A percentile compares a stretch with the other conserved stretches of the same genome.
Conservation (phyloP, 768 basidiomycete species). For the Boletus reticulatus region DNA sequence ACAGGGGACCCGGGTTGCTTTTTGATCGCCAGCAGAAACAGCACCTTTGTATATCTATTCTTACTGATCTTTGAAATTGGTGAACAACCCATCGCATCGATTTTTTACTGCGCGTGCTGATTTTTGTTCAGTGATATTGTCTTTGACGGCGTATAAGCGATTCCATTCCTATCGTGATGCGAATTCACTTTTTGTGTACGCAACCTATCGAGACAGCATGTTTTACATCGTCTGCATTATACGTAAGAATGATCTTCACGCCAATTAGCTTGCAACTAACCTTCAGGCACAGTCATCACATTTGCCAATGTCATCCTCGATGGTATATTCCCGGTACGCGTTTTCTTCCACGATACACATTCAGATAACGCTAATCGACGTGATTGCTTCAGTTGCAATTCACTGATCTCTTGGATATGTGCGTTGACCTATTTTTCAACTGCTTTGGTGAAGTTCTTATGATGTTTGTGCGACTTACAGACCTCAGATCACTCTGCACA, state of each 20-base stretch:
- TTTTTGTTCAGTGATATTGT: slow-evolving; percentile 3
- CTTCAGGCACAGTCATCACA: slow-evolving; percentile 9
- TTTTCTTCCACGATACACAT: neutral
- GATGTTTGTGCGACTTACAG: neutral
- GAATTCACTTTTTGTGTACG: neutral
- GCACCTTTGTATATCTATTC: slow-evolving; percentile 4
- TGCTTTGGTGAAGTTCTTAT: neutral
- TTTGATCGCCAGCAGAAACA: neutral
- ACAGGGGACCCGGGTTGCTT: neutral
- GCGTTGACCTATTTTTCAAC: neutral
- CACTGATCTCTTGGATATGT: slow-evolving; percentile 4
- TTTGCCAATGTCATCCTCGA: slow-evolving; percentile 10
- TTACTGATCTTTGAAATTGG: slow-evolving; percentile 11
- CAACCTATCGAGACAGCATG: slow-evolving; percentile 15
- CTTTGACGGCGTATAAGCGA: slow-evolving; percentile 3
- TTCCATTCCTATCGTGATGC: slow-evolving; percentile 4
- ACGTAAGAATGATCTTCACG: neutral
- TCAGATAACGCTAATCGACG: neutral
- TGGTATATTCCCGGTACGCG: slow-evolving; percentile 8
- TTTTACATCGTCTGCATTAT: slow-evolving; percentile 19
- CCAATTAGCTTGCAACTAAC: neutral
- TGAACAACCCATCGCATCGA: neutral
- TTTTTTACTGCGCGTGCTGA: neutral
- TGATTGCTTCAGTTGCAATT: neutral
- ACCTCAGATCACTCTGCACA: slow-evolving; percentile 2